These are phyloP conservation scores for Kalmanozyma brasiliensis DNA, from an alignment of 1,284 basidiomycete genomes.

Conservation along the genomic window DNA sequence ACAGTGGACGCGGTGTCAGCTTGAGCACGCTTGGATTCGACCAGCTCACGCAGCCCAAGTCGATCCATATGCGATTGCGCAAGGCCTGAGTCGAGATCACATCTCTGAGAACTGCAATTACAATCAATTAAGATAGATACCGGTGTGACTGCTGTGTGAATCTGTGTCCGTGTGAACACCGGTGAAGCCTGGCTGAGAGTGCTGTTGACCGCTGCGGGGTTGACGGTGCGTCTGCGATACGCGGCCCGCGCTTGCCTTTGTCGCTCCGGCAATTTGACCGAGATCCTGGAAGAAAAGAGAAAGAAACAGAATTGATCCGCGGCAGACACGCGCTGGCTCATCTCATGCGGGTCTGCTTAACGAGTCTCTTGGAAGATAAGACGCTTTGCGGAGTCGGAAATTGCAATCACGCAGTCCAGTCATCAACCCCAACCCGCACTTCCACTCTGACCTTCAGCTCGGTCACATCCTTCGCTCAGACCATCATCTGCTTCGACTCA, in stretches of 20 bases:
- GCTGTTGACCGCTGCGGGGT: not conserved
- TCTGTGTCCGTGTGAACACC: too few species aligned
- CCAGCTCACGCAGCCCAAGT: constrained; percentile 49
- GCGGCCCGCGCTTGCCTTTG: not conserved
- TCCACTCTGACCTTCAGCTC: not conserved
- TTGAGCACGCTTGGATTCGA: constrained; percentile 80
- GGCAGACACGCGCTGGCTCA: not conserved
- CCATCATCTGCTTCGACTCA: constrained; percentile 8
- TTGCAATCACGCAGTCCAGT: not conserved
- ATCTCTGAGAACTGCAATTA: not conserved
- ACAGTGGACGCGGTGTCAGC: constrained; percentile 89
- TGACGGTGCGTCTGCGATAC: constrained; percentile 1
- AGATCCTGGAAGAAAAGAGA: constrained; percentile 1
- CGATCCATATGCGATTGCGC: constrained; percentile 54
- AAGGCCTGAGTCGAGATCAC: constrained; percentile 19
- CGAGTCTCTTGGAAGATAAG: too few species aligned
- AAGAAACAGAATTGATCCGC: constrained; percentile 2
- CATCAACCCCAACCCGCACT: constrained; percentile 11
- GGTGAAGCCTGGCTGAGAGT: too few species aligned
- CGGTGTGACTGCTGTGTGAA: not conserved
- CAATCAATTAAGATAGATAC: not conserved
- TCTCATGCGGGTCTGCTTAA: too few species aligned
- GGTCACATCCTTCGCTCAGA: not conserved
- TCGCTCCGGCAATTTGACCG: constrained; percentile 9
- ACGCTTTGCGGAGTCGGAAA: too few species aligned